phyloP scores from a whole-genome alignment of 257 asterid genomes.

The Anisodus tanguticus region DNA sequence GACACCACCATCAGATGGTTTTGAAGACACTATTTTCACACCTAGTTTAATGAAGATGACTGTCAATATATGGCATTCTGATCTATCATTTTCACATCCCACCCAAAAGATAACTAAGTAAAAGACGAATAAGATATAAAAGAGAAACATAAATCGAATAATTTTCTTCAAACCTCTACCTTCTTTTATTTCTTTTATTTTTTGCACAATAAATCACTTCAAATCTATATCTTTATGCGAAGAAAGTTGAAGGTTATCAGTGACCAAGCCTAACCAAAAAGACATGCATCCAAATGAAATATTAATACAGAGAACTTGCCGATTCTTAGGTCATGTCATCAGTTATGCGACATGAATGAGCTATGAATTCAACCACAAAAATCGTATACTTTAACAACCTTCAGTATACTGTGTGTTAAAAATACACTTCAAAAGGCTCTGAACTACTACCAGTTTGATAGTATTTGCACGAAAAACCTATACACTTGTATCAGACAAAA shows the following conservation, averaged over 20 bases:
- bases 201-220: neutral
- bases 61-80: neutral
- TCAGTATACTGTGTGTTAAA: neutral
- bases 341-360: neutral
- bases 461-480: neutral
- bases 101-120: neutral
- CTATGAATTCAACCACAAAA: neutral
- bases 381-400: neutral
- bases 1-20: neutral
- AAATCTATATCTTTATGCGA: neutral
- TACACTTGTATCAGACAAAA: neutral
- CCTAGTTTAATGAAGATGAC: neutral
- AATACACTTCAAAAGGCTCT: neutral
- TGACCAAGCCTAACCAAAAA: neutral
- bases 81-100: neutral
- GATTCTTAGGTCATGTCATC: neutral
- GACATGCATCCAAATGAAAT: neutral
- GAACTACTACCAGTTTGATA: neutral
- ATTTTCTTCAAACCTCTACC: constrained; percentile 16
- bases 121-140: neutral
- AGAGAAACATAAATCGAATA: neutral
- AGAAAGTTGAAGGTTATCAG: neutral
- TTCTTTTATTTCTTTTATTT: neutral
- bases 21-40: neutral
- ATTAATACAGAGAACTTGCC: neutral